Evolutionary conservation across 2,329 filamentous ascomycete genomes (phyloP).

Genomic region (Cladosporium velox): DNA sequence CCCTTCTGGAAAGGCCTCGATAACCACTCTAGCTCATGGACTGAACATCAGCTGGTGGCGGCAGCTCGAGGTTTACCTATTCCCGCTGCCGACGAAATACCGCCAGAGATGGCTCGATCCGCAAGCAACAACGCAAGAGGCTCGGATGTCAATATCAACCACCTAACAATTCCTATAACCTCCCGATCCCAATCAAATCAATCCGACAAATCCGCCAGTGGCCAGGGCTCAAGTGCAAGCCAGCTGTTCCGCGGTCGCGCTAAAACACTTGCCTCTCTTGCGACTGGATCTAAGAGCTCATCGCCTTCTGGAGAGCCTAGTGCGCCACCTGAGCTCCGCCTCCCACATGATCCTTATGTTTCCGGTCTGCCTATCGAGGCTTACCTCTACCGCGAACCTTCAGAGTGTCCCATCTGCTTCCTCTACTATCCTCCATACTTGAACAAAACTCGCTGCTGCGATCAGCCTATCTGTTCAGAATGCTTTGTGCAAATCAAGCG

Average conservation of each 20-base stretch:
- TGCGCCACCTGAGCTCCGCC: conserved; percentile 71
- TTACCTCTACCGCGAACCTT: conserved; percentile 86
- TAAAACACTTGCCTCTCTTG: conserved; percentile 82
- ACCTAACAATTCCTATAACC: conserved; percentile 76
- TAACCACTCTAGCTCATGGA: conserved; percentile 86
- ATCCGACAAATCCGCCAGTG: conserved; percentile 64
- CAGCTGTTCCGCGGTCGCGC: conserved; percentile 76
- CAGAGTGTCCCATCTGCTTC: conserved; percentile 95
- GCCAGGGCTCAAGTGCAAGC: conserved; percentile 48
- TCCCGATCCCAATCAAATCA: conserved; percentile 75
- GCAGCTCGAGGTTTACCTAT: conserved; percentile 82
- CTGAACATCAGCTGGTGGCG: conserved; percentile 91
- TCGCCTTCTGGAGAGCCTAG: conserved; percentile 59
- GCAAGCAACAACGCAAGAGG: conserved; percentile 45
- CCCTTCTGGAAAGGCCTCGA: conserved; percentile 95
- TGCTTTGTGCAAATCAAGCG: conserved; percentile 99
- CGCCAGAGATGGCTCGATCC: conserved; percentile 64
- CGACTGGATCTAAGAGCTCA: conserved; percentile 71
- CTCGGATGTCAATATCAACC: conserved; percentile 65
- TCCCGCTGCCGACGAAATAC: conserved; percentile 79
- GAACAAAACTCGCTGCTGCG: conserved; percentile 92
- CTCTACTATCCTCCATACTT: conserved; percentile 92
- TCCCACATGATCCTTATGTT: conserved; percentile 81
- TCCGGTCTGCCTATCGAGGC: conserved; percentile 95
- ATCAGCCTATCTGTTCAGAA: conserved; percentile 95